Evolutionary conservation across 2,329 filamentous ascomycete genomes (phyloP), one percentile per base, ranked within the genome.

Genomic region (Alternaria sp.): DNA sequence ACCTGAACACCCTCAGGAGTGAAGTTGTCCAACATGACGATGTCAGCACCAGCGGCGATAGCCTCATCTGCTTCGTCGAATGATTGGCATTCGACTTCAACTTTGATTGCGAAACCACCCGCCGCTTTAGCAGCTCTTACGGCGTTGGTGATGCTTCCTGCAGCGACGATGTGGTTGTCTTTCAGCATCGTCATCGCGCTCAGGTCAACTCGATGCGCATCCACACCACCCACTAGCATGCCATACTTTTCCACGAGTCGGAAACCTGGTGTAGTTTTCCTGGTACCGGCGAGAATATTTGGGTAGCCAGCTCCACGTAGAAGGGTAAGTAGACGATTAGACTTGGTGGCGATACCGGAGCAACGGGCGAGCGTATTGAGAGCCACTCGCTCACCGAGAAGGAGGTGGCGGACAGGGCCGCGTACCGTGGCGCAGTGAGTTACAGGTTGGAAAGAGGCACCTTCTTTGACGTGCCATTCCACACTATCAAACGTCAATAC

Each of bases 1-100:
- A 85, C 79, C 75, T 88, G 89, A 63, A 97, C 89, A 0, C 89
- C 92, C 1, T 92, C 89, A 1, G 90, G 88, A 0, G 88, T 89
- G 75, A 98, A 99, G 79, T 99, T 99, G 78, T 99, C 95, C 61
- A 99, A 82, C 95, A 99, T 99, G 63, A 99, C 89, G 20, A 99
- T 89, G 77, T 99, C 94, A 0, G 95, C 95, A 1, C 95, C 95
- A 0, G 94, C 94, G 3, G 83, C 87, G 71, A 97, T 94, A 0
- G 95, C 95, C 80, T 96, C 93, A 77, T 97, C 89, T 0, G 95
- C 95, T 81, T 97, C 93, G 43, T 85, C 88, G 79, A 97, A 89
- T 71, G 85, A 91, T 82, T 94, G 92, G 47, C 95, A 95, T 83
- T 99, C 94, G 24, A 99, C 95, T 82, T 99, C 95, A 41, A 99